Evolutionary conservation across 2,329 filamentous ascomycete species (phyloP).

Genomic region (Cercospora brassicicola): DNA sequence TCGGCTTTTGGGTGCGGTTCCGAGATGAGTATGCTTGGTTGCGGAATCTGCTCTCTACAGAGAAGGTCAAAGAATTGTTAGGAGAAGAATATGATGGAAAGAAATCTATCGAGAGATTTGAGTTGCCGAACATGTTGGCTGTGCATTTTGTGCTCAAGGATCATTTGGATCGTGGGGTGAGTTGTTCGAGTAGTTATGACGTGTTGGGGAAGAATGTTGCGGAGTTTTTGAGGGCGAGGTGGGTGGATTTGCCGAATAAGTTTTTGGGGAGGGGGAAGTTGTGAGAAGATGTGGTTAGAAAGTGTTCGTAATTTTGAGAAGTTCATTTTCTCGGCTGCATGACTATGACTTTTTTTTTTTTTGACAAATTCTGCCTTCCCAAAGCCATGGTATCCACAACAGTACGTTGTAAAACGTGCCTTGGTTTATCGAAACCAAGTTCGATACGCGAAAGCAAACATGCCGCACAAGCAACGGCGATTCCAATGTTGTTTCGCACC

Average conservation of each 20-base stretch:
- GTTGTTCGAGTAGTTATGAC: slow-evolving; percentile 36
- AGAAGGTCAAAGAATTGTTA: slow-evolving; percentile 34
- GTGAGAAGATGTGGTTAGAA: slow-evolving; percentile 7
- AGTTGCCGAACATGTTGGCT: slow-evolving; percentile 37
- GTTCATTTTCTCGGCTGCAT: background rate
- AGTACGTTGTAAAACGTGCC: no score
- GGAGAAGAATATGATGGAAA: slow-evolving; percentile 39
- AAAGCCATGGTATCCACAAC: no score
- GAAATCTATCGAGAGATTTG: slow-evolving; percentile 39
- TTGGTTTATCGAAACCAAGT: no score
- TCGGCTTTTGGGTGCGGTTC: slow-evolving; percentile 46
- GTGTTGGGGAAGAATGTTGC: slow-evolving; percentile 40
- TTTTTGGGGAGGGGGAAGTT: slow-evolving; percentile 37
- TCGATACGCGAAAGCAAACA: no score
- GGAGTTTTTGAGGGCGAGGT: slow-evolving; percentile 35
- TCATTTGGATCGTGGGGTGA: slow-evolving; percentile 39
- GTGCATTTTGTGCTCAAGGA: slow-evolving; percentile 41
- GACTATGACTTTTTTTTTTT: no score
- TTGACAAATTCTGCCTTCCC: no score
- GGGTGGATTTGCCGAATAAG: slow-evolving; percentile 36
- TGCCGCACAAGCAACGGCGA: no score
- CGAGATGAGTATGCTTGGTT: slow-evolving; percentile 40
- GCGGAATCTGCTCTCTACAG: slow-evolving; percentile 31
- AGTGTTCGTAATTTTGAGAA: background rate
- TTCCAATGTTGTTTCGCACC: no score